These are phyloP conservation scores for Purpureocillium lavendulum DNA, from an alignment of 2,329 filamentous ascomycete genomes.

Conservation along the genomic window DNA sequence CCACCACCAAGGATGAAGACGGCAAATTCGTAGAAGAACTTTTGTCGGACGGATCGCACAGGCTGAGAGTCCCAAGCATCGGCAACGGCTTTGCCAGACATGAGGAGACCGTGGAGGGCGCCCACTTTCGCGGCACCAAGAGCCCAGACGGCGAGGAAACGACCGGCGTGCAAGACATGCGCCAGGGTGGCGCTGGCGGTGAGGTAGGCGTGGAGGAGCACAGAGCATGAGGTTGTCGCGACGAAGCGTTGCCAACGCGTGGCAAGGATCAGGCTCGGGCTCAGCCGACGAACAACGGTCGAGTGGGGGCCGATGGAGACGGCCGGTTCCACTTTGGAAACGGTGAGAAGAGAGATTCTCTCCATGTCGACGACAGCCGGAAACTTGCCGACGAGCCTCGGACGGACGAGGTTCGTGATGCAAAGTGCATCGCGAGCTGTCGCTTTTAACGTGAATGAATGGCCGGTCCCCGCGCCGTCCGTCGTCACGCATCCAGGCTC, in stretches of 20 bases:
- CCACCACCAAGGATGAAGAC: slow-evolving; percentile 41
- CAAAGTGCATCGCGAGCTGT: too few species aligned
- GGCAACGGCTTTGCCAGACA: slow-evolving; percentile 17
- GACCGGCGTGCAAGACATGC: slow-evolving; percentile 14
- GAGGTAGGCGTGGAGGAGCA: slow-evolving; percentile 22
- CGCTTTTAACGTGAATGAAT: too few species aligned
- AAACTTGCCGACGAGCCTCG: too few species aligned
- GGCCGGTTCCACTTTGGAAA: slow-evolving; percentile 25
- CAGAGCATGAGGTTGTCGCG: slow-evolving; percentile 18
- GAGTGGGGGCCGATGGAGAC: slow-evolving; percentile 20
- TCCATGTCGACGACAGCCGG: slow-evolving; percentile 22
- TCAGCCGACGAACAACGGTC: slow-evolving; percentile 21
- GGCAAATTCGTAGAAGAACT: slow-evolving; percentile 43
- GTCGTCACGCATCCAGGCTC: too few species aligned
- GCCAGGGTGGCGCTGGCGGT: slow-evolving; percentile 18
- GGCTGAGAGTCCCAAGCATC: slow-evolving; percentile 29
- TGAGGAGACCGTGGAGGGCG: slow-evolving; percentile 17
- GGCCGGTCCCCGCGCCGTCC: too few species aligned
- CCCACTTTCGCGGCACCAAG: slow-evolving; percentile 19
- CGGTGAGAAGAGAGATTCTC: slow-evolving; percentile 28
- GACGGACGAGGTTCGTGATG: too few species aligned
- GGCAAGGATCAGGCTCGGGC: slow-evolving; percentile 24
- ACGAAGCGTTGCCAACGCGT: slow-evolving; percentile 26
- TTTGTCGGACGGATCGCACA: slow-evolving; percentile 30
- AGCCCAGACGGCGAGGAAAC: slow-evolving; percentile 16